These are phyloP conservation scores for Aspergillus steynii DNA, from an alignment of 495 filamentous ascomycete genomes.

Conservation along the genomic window DNA sequence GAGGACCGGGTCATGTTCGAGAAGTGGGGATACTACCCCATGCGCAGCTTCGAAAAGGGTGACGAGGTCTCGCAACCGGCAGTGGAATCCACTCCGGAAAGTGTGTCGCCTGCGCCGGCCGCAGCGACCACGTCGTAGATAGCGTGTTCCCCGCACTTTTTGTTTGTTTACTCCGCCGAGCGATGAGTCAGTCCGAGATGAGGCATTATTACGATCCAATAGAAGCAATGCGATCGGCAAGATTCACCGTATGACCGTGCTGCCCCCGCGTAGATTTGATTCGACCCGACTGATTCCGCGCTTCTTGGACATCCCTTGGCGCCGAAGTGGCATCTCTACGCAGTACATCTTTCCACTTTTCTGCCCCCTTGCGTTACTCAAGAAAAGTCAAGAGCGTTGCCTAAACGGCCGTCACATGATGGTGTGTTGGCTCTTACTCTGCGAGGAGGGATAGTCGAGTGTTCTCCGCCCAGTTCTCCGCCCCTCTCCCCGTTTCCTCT, in stretches of 20 bases:
- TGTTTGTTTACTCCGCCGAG: background rate
- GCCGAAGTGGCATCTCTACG: background rate
- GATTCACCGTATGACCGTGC: background rate
- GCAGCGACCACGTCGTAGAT: slow-evolving; percentile 17
- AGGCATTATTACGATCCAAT: slow-evolving; percentile 12
- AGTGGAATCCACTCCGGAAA: slow-evolving; percentile 4
- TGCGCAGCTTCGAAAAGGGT: slow-evolving; percentile 56
- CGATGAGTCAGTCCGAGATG: slow-evolving; percentile 1
- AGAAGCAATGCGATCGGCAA: slow-evolving; percentile 1
- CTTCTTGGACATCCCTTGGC: slow-evolving; percentile 10
- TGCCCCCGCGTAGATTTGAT: slow-evolving; percentile 9
- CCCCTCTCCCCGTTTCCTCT: background rate
- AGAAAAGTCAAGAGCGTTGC: slow-evolving; percentile 1
- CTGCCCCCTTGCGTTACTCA: background rate
- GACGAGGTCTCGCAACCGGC: slow-evolving; percentile 6
- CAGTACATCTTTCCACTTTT: background rate
- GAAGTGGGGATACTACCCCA: slow-evolving; percentile 71
- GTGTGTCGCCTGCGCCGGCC: slow-evolving; percentile 18
- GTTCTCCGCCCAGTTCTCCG: background rate
- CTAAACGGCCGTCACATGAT: slow-evolving; percentile 2
- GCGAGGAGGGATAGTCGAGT: background rate
- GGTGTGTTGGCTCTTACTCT: background rate
- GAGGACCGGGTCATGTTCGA: slow-evolving; percentile 80
- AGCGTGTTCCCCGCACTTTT: background rate
- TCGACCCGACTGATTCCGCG: slow-evolving; percentile 2